phyloP scores from a whole-genome alignment of 768 basidiomycete species.

The Lentinula edodes region DNA sequence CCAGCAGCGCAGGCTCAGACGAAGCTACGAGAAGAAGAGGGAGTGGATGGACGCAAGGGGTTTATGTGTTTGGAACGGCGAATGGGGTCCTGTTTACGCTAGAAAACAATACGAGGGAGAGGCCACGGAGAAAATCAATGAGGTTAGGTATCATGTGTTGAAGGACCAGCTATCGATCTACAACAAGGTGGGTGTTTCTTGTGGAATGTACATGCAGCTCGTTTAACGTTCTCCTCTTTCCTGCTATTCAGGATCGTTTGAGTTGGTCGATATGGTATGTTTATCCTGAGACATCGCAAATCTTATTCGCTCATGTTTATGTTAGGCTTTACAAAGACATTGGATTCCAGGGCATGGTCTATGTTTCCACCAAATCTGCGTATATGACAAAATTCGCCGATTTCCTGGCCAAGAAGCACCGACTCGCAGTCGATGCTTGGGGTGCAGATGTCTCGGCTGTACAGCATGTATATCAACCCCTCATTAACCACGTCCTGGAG shows the following conservation, averaged over 20 bases:
- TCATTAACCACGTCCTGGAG: constrained; percentile 54
- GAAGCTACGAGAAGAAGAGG: constrained; percentile 68
- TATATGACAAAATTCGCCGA: constrained; percentile 66
- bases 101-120: constrained; percentile 32
- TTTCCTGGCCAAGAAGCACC: constrained; percentile 75
- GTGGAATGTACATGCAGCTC: background rate
- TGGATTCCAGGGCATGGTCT: constrained; percentile 84
- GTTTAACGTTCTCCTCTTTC: background rate
- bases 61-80: constrained; percentile 49
- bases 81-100: constrained; percentile 62
- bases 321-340: constrained; percentile 89
- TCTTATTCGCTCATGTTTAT: constrained; percentile 45
- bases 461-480: constrained; percentile 54
- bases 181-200: constrained; percentile 26
- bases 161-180: constrained; percentile 52
- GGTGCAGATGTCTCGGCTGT: constrained; percentile 61
- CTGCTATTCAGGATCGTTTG: constrained; percentile 29
- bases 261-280: constrained; percentile 73
- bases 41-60: constrained; percentile 47
- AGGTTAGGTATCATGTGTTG: constrained; percentile 40
- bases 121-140: constrained; percentile 45
- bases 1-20: constrained; percentile 45
- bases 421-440: constrained; percentile 74
- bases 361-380: constrained; percentile 59
- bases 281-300: background rate